These are phyloP conservation scores for Cordyceps militaris DNA, from an alignment of 2,329 filamentous ascomycete species.

Conservation along the genomic window DNA sequence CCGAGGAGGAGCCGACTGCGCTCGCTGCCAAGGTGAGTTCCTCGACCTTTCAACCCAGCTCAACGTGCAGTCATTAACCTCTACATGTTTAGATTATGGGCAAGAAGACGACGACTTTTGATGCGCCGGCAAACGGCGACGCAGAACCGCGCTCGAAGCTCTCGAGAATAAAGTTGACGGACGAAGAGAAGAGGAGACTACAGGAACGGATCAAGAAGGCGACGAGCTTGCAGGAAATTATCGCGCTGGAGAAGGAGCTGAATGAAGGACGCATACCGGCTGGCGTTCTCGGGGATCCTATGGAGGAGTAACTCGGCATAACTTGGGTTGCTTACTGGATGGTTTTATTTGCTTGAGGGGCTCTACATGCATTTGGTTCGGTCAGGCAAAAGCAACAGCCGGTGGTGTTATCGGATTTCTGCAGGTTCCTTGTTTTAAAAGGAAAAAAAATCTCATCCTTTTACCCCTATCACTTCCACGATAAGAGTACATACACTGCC, in stretches of 20 bases:
- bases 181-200: slow-evolving; percentile 77
- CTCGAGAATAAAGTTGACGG: slow-evolving; percentile 76
- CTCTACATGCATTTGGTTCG: slow-evolving; percentile 5
- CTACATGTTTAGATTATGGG: slow-evolving; percentile 59
- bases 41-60: not conserved
- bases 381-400: slow-evolving; percentile 3
- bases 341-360: not conserved
- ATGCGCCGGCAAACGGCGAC: slow-evolving; percentile 39
- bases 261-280: slow-evolving; percentile 80
- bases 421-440: not conserved
- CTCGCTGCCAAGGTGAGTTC: slow-evolving; percentile 60
- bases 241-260: slow-evolving; percentile 81
- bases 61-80: not conserved
- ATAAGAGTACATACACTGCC: not conserved
- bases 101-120: slow-evolving; percentile 71
- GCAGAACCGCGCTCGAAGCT: slow-evolving; percentile 49
- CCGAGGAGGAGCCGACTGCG: slow-evolving; percentile 66
- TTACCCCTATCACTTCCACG: not conserved
- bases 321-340: not conserved
- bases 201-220: slow-evolving; percentile 84
- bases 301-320: slow-evolving; percentile 49
- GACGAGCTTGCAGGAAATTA: slow-evolving; percentile 84
- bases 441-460: not conserved
- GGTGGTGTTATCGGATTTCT: slow-evolving; percentile 12
- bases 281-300: slow-evolving; percentile 50